Evolutionary conservation across 352 stramenopile species (phyloP).

Genomic region (Thraustochytrium sp.): DNA sequence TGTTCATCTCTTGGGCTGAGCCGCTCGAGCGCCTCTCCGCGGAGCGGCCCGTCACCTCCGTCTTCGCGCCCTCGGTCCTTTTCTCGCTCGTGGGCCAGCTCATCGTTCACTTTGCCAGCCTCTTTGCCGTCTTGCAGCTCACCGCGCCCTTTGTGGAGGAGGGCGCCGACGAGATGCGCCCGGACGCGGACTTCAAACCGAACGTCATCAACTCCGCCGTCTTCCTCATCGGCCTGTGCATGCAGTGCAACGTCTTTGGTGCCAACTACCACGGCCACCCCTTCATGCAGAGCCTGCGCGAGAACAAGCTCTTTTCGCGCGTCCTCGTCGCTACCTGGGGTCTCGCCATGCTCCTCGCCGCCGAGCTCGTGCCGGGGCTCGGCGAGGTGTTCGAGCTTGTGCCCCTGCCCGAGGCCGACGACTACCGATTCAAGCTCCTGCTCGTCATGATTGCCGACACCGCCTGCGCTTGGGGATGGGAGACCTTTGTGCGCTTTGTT

Average conservation of each 20-base stretch:
- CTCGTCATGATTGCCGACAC: constrained; percentile 20
- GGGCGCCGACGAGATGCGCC: constrained; percentile 59
- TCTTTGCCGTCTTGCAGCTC: constrained; percentile 83
- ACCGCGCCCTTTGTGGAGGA: constrained; percentile 78
- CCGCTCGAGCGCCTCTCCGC: constrained; percentile 85
- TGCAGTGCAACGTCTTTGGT: constrained; percentile 92
- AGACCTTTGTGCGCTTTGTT: background rate
- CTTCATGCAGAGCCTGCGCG: constrained; percentile 94
- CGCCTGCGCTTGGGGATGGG: constrained; percentile 4
- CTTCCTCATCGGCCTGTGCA: constrained; percentile 89
- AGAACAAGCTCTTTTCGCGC: constrained; percentile 92
- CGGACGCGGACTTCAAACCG: constrained; percentile 88
- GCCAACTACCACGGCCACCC: constrained; percentile 97
- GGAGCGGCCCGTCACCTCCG: constrained; percentile 84
- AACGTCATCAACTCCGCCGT: constrained; percentile 97
- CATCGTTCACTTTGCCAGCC: constrained; percentile 81
- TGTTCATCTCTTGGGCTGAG: constrained; percentile 79
- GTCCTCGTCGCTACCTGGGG: constrained; percentile 59
- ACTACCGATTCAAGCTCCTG: background rate
- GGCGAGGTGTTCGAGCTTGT: constrained; percentile 86
- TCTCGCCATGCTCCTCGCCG: constrained; percentile 29
- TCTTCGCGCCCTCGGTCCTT: constrained; percentile 86
- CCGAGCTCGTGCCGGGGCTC: constrained; percentile 70
- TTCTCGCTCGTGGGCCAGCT: constrained; percentile 91
- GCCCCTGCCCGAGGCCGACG: constrained; percentile 61